Evolutionary conservation across 2,329 filamentous ascomycete species (phyloP).

Genomic region (Huntiella savannae): DNA sequence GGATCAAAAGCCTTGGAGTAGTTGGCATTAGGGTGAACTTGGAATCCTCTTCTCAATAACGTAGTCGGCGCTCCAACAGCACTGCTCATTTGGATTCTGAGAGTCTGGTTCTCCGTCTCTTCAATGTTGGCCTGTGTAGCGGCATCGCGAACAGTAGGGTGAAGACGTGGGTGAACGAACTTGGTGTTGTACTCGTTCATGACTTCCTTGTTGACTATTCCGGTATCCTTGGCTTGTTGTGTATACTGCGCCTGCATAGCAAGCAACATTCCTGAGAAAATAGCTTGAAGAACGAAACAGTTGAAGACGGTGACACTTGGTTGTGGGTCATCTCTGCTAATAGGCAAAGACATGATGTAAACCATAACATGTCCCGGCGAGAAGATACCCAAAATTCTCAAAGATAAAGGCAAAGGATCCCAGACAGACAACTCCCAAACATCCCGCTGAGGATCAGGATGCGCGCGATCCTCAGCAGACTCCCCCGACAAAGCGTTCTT

Average conservation of each 20-base stretch:
- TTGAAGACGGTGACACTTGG: conserved; percentile 77
- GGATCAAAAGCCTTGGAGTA: conserved; percentile 57
- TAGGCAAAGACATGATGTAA: conserved; percentile 74
- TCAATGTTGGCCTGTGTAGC: conserved; percentile 54
- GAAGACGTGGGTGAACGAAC: conserved; percentile 78
- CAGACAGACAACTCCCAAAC: conserved; percentile 91
- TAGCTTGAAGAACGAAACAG: conserved; percentile 52
- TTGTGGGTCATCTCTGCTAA: conserved; percentile 52
- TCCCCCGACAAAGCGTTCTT: conserved; percentile 46
- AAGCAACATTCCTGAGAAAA: conserved; percentile 61
- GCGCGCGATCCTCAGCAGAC: conserved; percentile 62
- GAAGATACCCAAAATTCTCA: conserved; percentile 75
- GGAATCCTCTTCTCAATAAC: conserved; percentile 55
- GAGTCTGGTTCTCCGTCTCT: conserved; percentile 21
- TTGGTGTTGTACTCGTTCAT: conserved; percentile 92
- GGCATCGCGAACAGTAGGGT: conserved; percentile 58
- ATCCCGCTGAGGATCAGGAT: conserved; percentile 64
- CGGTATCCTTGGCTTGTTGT: conserved; percentile 69
- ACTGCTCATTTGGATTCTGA: conserved; percentile 18
- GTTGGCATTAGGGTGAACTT: conserved; percentile 65
- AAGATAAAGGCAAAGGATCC: conserved; percentile 73
- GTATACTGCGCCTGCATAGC: conserved; percentile 55
- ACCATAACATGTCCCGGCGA: conserved; percentile 84
- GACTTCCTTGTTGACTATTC: conserved; percentile 76
- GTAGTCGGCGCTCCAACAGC: conserved; percentile 35